Evolutionary conservation across 192 early-diverging fungal genomes (phyloP).

Genomic region (Lunasporangiospora selenospora): DNA sequence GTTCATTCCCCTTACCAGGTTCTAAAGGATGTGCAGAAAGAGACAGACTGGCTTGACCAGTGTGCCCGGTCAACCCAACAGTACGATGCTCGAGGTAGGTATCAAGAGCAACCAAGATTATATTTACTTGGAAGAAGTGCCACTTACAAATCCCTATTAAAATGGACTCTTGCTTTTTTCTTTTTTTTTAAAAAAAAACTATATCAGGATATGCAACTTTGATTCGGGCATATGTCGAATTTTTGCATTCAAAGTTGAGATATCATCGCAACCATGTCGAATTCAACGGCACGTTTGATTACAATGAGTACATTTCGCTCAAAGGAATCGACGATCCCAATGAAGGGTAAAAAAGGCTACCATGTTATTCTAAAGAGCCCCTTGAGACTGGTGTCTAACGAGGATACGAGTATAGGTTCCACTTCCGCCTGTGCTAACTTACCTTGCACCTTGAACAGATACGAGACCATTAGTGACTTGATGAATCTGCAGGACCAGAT

Average conservation of each 20-base stretch:
- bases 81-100: conserved; percentile 50
- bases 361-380: neutral
- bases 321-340: conserved; percentile 97
- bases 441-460: conserved; percentile 67
- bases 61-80: conserved; percentile 60
- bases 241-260: conserved; percentile 88
- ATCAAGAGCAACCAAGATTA: no score
- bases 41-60: conserved; percentile 87
- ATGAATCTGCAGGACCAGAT: conserved; percentile 92
- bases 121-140: no score
- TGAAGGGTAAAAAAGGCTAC: conserved; percentile 75
- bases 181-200: neutral
- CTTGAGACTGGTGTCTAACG: no score
- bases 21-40: conserved; percentile 82
- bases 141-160: neutral
- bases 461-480: conserved; percentile 96
- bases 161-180: neutral
- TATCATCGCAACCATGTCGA: conserved; percentile 92
- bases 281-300: conserved; percentile 96
- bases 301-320: conserved; percentile 95
- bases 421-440: no score
- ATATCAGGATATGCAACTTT: conserved; percentile 75
- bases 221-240: conserved; percentile 91
- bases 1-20: conserved; percentile 54
- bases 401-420: no score